Percentiles rank a stretch among this genome's conserved stretches.
phyloP scores from a whole-genome alignment of 2,329 filamentous ascomycete genomes.

The Aspergillus costaricaensis region DNA sequence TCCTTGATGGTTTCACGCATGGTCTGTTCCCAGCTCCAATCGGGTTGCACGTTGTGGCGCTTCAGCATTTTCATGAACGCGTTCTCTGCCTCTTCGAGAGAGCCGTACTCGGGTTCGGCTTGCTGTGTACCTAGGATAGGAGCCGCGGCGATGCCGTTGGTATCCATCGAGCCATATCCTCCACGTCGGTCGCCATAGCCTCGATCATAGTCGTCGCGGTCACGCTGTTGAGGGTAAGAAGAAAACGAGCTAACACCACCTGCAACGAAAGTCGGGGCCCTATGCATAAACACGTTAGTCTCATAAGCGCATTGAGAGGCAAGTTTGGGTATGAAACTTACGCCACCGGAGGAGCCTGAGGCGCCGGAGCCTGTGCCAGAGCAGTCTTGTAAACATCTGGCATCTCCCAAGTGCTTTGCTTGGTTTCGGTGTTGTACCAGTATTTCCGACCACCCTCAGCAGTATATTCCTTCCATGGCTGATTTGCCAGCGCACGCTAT shows the following conservation, averaged over 20 bases:
- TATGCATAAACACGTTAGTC: conserved; percentile 45
- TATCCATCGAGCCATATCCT: conserved; percentile 46
- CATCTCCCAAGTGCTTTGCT: conserved; percentile 93
- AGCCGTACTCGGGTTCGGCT: conserved; percentile 75
- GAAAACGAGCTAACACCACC: conserved; percentile 54
- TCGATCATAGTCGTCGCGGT: conserved; percentile 52
- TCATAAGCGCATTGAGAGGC: too few relatives aligned
- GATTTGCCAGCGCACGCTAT: conserved; percentile 75
- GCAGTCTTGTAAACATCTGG: conserved; percentile 79
- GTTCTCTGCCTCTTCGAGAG: conserved; percentile 83
- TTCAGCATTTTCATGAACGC: conserved; percentile 90
- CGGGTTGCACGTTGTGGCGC: conserved; percentile 79
- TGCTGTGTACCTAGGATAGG: conserved; percentile 43
- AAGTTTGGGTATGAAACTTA: conserved; percentile 35
- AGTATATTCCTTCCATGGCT: conserved; percentile 92
- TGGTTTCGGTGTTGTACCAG: conserved; percentile 91
- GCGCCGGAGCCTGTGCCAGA: conserved; percentile 58
- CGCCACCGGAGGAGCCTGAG: conserved; percentile 49
- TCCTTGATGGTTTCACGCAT: conserved; percentile 86
- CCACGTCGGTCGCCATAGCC: conserved; percentile 50
- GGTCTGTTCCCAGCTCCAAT: conserved; percentile 91
- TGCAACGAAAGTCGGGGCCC: conserved; percentile 59
- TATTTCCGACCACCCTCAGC: conserved; percentile 86
- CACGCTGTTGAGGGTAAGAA: conserved; percentile 45
- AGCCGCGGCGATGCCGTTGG: conserved; percentile 43